Evolutionary conservation across 495 filamentous ascomycete genomes (phyloP).

Genomic region (Cladorrhinum samala): DNA sequence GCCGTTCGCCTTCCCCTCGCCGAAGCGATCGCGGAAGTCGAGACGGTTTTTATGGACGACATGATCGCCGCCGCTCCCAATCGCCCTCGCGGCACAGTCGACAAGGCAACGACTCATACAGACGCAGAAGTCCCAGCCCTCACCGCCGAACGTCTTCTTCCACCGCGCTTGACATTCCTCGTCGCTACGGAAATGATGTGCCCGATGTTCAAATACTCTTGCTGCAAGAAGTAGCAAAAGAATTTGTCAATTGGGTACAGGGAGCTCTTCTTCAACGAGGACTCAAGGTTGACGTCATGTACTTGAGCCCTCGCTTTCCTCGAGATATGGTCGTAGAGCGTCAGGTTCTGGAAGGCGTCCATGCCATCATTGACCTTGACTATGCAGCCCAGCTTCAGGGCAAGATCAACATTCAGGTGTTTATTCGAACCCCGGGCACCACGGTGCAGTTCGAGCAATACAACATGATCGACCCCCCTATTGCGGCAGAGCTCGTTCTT

Average conservation of each 20-base stretch:
- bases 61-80: slow-evolving; percentile 52
- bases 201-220: slow-evolving; percentile 89
- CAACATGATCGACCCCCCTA: slow-evolving; percentile 64
- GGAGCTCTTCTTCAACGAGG: slow-evolving; percentile 62
- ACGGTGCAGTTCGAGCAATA: slow-evolving; percentile 80
- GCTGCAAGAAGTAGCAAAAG: slow-evolving; percentile 69
- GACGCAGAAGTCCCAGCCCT: slow-evolving; percentile 60
- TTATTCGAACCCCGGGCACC: slow-evolving; percentile 66
- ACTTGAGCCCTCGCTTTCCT: slow-evolving; percentile 68
- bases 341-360: slow-evolving; percentile 84
- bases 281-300: slow-evolving; percentile 68
- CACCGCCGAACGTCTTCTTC: slow-evolving; percentile 44
- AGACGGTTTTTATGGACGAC: slow-evolving; percentile 34
- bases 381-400: slow-evolving; percentile 57
- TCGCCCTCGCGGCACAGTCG: slow-evolving; percentile 35
- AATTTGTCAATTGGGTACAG: slow-evolving; percentile 79
- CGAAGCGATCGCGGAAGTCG: slow-evolving; percentile 36
- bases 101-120: slow-evolving; percentile 51
- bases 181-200: slow-evolving; percentile 66
- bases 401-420: slow-evolving; percentile 74
- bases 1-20: slow-evolving; percentile 47
- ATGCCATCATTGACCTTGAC: slow-evolving; percentile 72
- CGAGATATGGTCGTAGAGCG: slow-evolving; percentile 72
- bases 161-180: slow-evolving; percentile 65
- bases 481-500: slow-evolving; percentile 73